Conservation (phyloP, 768 basidiomycete genomes). For the Trametes cinnabarina region DNA sequence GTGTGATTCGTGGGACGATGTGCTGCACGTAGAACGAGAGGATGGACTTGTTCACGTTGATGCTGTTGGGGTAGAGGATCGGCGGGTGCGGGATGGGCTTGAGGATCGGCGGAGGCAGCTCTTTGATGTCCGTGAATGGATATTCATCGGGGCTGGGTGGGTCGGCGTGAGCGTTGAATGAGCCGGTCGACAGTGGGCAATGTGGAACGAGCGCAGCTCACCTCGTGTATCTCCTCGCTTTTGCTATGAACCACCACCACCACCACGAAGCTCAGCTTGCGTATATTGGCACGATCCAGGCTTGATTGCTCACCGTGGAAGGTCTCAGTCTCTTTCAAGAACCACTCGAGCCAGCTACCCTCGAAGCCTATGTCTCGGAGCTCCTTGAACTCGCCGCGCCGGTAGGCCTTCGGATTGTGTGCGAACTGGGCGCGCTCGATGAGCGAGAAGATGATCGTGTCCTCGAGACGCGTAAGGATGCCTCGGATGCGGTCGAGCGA, state of each 20-base stretch:
- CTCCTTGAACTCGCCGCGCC: constrained; percentile 74
- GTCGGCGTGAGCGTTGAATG: background rate
- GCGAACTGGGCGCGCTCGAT: constrained; percentile 98
- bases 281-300: background rate
- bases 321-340: constrained; percentile 89
- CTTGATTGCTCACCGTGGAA: constrained; percentile 76
- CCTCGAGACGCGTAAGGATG: constrained; percentile 87
- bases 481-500: constrained; percentile 86
- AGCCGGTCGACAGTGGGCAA: no score
- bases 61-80: constrained; percentile 72
- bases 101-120: constrained; percentile 82
- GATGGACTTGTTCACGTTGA: constrained; percentile 89
- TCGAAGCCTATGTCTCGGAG: constrained; percentile 69
- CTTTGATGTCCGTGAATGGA: constrained; percentile 70
- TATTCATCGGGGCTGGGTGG: constrained; percentile 89
- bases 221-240: constrained; percentile 95
- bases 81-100: constrained; percentile 68
- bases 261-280: background rate
- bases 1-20: constrained; percentile 89
- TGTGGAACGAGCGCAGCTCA: constrained; percentile 29
- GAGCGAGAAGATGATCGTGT: constrained; percentile 97
- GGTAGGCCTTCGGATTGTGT: constrained; percentile 87
- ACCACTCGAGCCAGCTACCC: constrained; percentile 97
- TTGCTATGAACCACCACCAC: constrained; percentile 54
- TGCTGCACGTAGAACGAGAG: constrained; percentile 82